Evolutionary conservation across 768 basidiomycete genomes (phyloP).

Genomic region (Collybiopsis confluens): DNA sequence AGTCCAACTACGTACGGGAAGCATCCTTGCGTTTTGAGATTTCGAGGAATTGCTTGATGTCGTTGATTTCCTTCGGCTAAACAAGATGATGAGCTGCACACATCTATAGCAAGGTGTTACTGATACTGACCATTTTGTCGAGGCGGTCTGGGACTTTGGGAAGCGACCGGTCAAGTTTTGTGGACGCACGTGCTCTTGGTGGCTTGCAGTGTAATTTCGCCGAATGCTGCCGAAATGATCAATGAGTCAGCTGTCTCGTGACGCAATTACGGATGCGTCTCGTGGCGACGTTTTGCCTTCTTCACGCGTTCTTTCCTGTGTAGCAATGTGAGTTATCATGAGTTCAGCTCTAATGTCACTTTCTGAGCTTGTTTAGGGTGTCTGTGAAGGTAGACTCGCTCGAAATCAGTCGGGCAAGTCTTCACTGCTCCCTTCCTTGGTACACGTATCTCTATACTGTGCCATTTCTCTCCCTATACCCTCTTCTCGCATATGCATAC

Average conservation of each 20-base stretch:
- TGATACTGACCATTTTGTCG: conserved; percentile 5
- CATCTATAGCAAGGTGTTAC: not conserved
- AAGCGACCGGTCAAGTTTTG: not conserved
- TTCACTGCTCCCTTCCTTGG: conserved; percentile 66
- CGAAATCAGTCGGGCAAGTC: conserved; percentile 64
- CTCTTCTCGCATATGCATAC: conserved; percentile 86
- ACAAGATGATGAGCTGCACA: not conserved
- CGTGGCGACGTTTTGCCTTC: not conserved
- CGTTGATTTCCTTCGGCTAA: conserved; percentile 95
- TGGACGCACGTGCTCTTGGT: too few relatives aligned
- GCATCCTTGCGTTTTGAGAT: conserved; percentile 98
- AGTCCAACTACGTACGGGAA: conserved; percentile 62
- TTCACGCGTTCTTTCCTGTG: not conserved
- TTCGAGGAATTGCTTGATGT: conserved; percentile 99
- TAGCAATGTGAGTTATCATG: not conserved
- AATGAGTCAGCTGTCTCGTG: not conserved
- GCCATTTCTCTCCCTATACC: conserved; percentile 79
- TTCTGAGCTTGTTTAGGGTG: conserved; percentile 25
- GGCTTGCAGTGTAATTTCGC: too few relatives aligned
- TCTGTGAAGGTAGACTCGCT: conserved; percentile 54
- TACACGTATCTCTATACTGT: conserved; percentile 68
- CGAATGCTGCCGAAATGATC: too few relatives aligned
- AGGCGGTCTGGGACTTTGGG: not conserved
- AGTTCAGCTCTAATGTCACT: not conserved
- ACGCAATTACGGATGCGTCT: not conserved